These are phyloP conservation scores for Murraya koenigii DNA, from an alignment of 345 rosid species.

Conservation along the genomic window DNA sequence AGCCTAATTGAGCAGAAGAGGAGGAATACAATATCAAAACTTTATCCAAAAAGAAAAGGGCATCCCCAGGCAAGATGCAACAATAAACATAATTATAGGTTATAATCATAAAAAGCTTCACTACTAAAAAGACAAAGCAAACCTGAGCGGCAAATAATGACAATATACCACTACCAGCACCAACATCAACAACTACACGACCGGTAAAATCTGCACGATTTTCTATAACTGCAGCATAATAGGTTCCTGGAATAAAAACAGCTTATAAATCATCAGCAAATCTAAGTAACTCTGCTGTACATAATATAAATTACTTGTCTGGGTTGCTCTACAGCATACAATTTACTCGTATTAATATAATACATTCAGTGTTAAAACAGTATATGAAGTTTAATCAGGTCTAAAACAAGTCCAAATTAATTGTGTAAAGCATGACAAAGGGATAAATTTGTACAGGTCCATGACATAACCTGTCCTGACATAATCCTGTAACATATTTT, in stretches of 20 bases:
- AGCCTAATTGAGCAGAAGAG: slow-evolving; percentile 47
- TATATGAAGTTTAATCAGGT: neutral
- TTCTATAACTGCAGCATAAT: slow-evolving; percentile 96
- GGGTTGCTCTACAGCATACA: neutral
- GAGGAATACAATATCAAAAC: slow-evolving; percentile 13
- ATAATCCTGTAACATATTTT: slow-evolving; percentile 97
- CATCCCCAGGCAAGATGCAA: slow-evolving; percentile 1
- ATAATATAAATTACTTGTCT: neutral
- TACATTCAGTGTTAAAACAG: neutral
- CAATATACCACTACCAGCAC: slow-evolving; percentile 99
- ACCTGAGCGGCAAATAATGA: slow-evolving; percentile 99
- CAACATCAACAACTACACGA: slow-evolving; percentile 94
- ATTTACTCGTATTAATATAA: neutral
- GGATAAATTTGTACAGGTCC: slow-evolving; percentile 9
- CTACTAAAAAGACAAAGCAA: slow-evolving; percentile 4
- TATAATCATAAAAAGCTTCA: slow-evolving; percentile 6
- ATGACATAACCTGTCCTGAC: slow-evolving; percentile 85
- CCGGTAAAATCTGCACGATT: slow-evolving; percentile 86
- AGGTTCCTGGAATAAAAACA: slow-evolving; percentile 65
- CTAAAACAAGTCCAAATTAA: slow-evolving; percentile 9
- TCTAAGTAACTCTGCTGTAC: neutral
- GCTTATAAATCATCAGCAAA: neutral
- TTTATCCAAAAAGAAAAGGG: neutral
- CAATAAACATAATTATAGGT: neutral
- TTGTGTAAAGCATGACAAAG: neutral